Base-by-base conservation (phyloP, 1,139 yeast species). In the Nakaseomyces uthaithaninus region DNA sequence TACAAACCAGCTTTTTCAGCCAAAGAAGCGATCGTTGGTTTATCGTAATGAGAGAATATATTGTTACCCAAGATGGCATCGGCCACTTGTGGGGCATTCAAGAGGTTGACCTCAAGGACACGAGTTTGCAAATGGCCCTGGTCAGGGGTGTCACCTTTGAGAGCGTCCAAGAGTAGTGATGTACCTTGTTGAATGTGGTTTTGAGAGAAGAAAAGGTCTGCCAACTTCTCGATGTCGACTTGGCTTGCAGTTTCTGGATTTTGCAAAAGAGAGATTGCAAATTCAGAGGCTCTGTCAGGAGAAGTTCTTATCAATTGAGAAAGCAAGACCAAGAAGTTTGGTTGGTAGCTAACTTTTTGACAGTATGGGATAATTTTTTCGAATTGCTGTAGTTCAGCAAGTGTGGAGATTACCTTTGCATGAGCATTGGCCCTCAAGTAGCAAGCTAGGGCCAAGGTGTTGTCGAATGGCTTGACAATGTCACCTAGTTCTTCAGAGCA, bases 21-120 rank as follows among this genome's bases (percentile, higher is more conserved):
- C 50, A 93, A 73, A 48, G 80, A 75, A 24, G 97, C 98, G 60
- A 91, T 80, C 33, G 93, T 80, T 53, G 94, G 89, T 55, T 86
- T 84, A 64, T 91, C 98, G 64, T 86, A 91, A 60, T 89, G 96
- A 50, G 91, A 79, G 67, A 93, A 93, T 87, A 91, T 89, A 47
- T 81, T 80, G 64, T 91, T 91, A 45, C 97, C 96, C 58, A 91
- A 74, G 51, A 91, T 93, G 15, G 99, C 99, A 66, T 93, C 98
- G 33, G 98, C 99, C 43, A 93, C 98, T 71, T 93, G 98, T 39
- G 99, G 99, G 9, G 98, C 98, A 60, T 89, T 94, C 61, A 85
- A 66, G 61, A 93, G 71, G 64, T 93, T 93, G 52, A 85, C 87
- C 66, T 93, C 98, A 54, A 93, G 75, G 41, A 93, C 79, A 59